Conservation (phyloP, 306 rosid genomes). For the Prunus dulcis region DNA sequence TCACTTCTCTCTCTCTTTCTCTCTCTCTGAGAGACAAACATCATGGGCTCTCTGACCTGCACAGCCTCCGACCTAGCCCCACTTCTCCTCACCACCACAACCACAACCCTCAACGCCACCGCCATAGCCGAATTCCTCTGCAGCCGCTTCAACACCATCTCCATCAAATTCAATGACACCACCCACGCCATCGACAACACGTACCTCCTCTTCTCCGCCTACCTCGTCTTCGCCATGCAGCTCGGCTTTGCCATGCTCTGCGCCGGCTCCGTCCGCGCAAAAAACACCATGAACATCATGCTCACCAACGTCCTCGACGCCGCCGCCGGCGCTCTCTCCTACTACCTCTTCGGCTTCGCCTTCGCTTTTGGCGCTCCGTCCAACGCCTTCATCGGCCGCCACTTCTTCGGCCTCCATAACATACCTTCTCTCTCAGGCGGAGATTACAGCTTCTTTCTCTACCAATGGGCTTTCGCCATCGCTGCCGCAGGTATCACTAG, state of each 20-base stretch:
- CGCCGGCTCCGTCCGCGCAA: slow-evolving; percentile 87
- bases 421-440: slow-evolving; percentile 26
- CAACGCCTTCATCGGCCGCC: slow-evolving; percentile 74
- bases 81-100: slow-evolving; percentile 30
- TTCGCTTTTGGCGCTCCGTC: slow-evolving; percentile 76
- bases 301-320: slow-evolving; percentile 92
- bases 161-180: slow-evolving; percentile 38
- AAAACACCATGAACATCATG: slow-evolving; percentile 93
- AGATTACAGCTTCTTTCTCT: slow-evolving; percentile 73
- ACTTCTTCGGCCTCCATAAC: slow-evolving; percentile 54
- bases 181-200: slow-evolving; percentile 56
- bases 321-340: slow-evolving; percentile 69
- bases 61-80: slow-evolving; percentile 44
- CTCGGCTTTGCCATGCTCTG: slow-evolving; percentile 96
- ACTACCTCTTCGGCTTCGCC: slow-evolving; percentile 78
- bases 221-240: slow-evolving; percentile 89
- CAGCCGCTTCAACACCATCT: slow-evolving; percentile 36
- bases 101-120: slow-evolving; percentile 25
- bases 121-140: slow-evolving; percentile 57
- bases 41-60: slow-evolving; percentile 56
- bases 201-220: slow-evolving; percentile 72
- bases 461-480: slow-evolving; percentile 91
- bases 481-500: slow-evolving; percentile 77
- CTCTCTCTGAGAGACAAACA: background rate
- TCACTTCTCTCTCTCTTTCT: too few relatives aligned